These are phyloP conservation scores for Corymbia calophylla DNA, from an alignment of 441 rosid genomes.

Conservation along the genomic window DNA sequence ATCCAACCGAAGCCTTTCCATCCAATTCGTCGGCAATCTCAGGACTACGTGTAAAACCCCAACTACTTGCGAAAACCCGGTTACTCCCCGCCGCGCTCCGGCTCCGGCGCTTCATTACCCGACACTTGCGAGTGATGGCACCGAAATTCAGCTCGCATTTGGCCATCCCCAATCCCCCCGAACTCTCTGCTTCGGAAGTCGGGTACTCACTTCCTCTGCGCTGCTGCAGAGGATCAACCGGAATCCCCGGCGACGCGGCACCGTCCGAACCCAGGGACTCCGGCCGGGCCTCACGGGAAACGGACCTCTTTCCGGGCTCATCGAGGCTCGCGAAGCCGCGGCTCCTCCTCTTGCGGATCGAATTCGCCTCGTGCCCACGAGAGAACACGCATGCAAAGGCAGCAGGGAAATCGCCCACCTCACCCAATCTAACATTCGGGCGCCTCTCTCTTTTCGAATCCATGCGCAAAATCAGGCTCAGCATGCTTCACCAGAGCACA, in stretches of 20 bases:
- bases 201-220: slow-evolving; percentile 30
- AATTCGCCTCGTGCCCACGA: slow-evolving; percentile 8
- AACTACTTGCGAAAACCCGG: slow-evolving; percentile 14
- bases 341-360: slow-evolving; percentile 23
- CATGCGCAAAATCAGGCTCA: slow-evolving; percentile 28
- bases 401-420: slow-evolving; percentile 50
- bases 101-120: slow-evolving; percentile 42
- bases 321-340: slow-evolving; percentile 5
- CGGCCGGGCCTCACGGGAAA: not conserved
- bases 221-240: slow-evolving; percentile 25
- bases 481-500: slow-evolving; percentile 17
- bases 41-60: slow-evolving; percentile 26
- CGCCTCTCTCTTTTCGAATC: slow-evolving; percentile 46
- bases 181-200: slow-evolving; percentile 8
- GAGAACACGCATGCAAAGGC: slow-evolving; percentile 47
- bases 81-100: slow-evolving; percentile 10
- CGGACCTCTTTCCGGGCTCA: not conserved
- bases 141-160: slow-evolving; percentile 29
- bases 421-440: slow-evolving; percentile 55
- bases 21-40: slow-evolving; percentile 8
- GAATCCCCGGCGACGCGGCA: slow-evolving; percentile 5
- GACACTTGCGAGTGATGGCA: slow-evolving; percentile 33
- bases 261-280: slow-evolving; percentile 12
- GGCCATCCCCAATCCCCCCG: slow-evolving; percentile 7
- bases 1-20: slow-evolving; percentile 4